Percentiles rank a stretch among this genome's conserved stretches.
These are phyloP conservation scores for Xylaria longipes DNA, from an alignment of 495 filamentous ascomycete genomes.

Conservation along the genomic window DNA sequence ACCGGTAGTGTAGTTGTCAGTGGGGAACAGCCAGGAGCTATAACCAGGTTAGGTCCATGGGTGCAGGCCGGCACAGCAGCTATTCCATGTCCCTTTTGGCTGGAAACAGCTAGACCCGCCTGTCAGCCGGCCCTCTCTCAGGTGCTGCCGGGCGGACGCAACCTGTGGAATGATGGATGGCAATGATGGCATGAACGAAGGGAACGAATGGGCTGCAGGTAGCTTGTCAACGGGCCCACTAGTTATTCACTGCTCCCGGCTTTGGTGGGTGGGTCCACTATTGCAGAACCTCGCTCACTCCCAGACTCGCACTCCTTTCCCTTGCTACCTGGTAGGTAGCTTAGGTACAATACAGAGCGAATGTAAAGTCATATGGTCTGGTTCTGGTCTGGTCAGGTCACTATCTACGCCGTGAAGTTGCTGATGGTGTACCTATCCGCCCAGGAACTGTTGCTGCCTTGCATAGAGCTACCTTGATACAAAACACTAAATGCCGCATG, in stretches of 20 bases:
- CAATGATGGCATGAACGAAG: neutral
- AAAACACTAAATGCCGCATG: conserved; percentile 26
- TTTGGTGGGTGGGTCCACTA: neutral
- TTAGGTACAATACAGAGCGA: too few relatives aligned
- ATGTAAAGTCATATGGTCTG: too few relatives aligned
- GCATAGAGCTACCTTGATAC: conserved; percentile 4
- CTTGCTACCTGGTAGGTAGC: neutral
- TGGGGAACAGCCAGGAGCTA: conserved; percentile 14
- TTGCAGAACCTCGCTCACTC: neutral
- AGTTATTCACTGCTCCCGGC: conserved; percentile 10
- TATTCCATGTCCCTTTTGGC: neutral
- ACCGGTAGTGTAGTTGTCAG: conserved; percentile 6
- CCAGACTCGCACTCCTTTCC: neutral
- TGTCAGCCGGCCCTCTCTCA: conserved; percentile 1
- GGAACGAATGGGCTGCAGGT: neutral
- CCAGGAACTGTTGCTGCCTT: neutral
- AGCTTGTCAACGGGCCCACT: neutral
- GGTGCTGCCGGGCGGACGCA: conserved; percentile 19
- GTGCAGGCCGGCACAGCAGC: neutral
- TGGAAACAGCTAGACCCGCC: conserved; percentile 3
- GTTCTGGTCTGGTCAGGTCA: too few relatives aligned
- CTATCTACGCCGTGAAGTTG: neutral
- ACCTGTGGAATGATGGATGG: neutral
- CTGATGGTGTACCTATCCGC: neutral
- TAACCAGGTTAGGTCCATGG: neutral